Evolutionary conservation across 1,139 yeast genomes (phyloP).

Genomic region (Kodamaea derodonti): DNA sequence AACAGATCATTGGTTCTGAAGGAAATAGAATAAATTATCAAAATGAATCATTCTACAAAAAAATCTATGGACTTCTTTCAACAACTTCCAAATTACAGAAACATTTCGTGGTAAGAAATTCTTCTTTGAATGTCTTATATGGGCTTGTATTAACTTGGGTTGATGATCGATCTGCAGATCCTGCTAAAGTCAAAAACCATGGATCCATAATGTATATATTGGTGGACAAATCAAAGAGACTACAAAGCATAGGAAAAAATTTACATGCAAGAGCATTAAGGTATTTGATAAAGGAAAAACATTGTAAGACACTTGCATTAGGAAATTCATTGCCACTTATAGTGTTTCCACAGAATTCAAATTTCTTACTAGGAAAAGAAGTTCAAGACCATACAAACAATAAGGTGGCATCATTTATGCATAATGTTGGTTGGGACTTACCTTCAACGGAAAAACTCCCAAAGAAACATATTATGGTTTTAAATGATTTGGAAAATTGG

Average conservation of each 20-base stretch:
- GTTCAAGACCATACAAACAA: conserved; percentile 4
- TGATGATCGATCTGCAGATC: conserved; percentile 20
- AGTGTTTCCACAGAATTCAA: conserved; percentile 34
- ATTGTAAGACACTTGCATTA: conserved; percentile 39
- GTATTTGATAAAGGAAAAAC: conserved; percentile 44
- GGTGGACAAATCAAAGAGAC: conserved; percentile 55
- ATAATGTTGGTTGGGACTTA: conserved; percentile 38
- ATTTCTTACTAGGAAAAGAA: conserved; percentile 9
- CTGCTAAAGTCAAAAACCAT: conserved; percentile 14
- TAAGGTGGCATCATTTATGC: conserved; percentile 30
- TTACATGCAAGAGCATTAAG: conserved; percentile 54
- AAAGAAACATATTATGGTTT: conserved; percentile 34
- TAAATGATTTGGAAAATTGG: conserved; percentile 42
- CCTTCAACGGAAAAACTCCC: conserved; percentile 10
- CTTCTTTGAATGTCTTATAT: conserved; percentile 52
- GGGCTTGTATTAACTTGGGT: conserved; percentile 62
- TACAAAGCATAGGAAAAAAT: conserved; percentile 57
- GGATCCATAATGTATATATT: conserved; percentile 50
- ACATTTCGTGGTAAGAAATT: conserved; percentile 60
- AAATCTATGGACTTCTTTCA: conserved; percentile 29
- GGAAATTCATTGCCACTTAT: conserved; percentile 56
- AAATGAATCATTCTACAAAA: conserved; percentile 27
- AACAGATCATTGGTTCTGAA: conserved; percentile 3
- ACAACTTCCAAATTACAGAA: conserved; percentile 28
- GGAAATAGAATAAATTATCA: conserved; percentile 20